These are phyloP conservation scores for Mycosphaerella sp. DNA, from an alignment of 2,329 filamentous ascomycete genomes.

Conservation along the genomic window DNA sequence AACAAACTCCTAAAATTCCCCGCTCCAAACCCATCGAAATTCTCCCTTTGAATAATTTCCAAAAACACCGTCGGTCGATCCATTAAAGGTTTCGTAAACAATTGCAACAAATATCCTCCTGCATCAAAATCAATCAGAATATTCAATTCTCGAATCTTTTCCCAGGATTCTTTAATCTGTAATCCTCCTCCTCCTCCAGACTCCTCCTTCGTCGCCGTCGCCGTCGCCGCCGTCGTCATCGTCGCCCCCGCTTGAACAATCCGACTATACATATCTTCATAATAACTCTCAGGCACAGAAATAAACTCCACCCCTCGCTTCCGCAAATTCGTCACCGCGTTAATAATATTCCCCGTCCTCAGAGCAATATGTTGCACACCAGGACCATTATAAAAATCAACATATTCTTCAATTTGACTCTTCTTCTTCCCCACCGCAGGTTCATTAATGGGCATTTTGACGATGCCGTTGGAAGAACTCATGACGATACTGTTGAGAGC, in stretches of 20 bases:
- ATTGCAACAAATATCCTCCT: conserved; percentile 69
- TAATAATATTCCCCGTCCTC: conserved; percentile 71
- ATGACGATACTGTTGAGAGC: conserved; percentile 87
- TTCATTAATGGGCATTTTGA: conserved; percentile 99
- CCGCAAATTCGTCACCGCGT: conserved; percentile 67
- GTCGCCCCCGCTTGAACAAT: too few species aligned
- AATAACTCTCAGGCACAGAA: conserved; percentile 79
- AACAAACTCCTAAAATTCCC: conserved; percentile 95
- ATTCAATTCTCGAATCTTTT: conserved; percentile 66
- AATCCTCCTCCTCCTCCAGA: conserved; percentile 53
- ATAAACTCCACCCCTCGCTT: conserved; percentile 93
- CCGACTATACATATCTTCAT: conserved; percentile 35
- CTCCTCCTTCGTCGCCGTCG: too few species aligned
- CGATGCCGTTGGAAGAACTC: conserved; percentile 65
- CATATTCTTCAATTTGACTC: conserved; percentile 83
- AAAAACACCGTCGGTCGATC: conserved; percentile 93
- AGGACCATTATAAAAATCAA: conserved; percentile 81
- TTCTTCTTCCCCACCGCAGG: conserved; percentile 84
- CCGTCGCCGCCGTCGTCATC: too few species aligned
- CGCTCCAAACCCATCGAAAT: conserved; percentile 86
- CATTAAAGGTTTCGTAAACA: conserved; percentile 68
- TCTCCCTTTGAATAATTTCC: conserved; percentile 89
- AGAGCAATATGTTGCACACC: conserved; percentile 94
- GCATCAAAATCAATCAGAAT: conserved; percentile 96
- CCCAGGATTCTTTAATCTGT: conserved; percentile 69